A percentile compares a stretch with the other conserved stretches of the same genome.
Evolutionary conservation across 495 filamentous ascomycete species (phyloP).

Genomic region (Niebla homalea): DNA sequence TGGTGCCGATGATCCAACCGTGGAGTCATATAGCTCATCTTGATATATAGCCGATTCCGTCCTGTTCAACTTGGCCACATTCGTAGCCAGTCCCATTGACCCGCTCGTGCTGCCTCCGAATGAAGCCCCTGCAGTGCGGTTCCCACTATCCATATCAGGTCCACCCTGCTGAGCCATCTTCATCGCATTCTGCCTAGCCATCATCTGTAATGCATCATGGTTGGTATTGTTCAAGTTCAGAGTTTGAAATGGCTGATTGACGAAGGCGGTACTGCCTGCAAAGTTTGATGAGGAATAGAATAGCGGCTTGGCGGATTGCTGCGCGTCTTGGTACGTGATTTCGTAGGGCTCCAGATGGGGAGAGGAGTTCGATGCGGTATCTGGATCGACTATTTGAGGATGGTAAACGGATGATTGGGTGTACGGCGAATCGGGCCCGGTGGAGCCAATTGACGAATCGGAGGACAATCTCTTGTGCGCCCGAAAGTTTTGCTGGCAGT

Average conservation of each 20-base stretch:
- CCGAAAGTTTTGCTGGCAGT: slow-evolving; percentile 1
- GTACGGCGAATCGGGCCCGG: slow-evolving; percentile 23
- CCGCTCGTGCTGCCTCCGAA: slow-evolving; percentile 27
- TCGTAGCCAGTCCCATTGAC: slow-evolving; percentile 20
- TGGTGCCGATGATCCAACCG: slow-evolving; percentile 38
- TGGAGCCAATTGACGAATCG: slow-evolving; percentile 20
- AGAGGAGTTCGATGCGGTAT: slow-evolving; percentile 23
- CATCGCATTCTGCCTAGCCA: slow-evolving; percentile 36
- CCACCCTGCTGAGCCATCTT: slow-evolving; percentile 43
- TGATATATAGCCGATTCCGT: slow-evolving; percentile 75
- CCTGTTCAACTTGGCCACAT: slow-evolving; percentile 66
- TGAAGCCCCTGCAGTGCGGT: slow-evolving; percentile 35
- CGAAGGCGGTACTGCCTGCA: slow-evolving; percentile 23
- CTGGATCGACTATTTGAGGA: slow-evolving; percentile 26
- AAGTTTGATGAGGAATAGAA: slow-evolving; percentile 17
- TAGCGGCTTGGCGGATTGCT: slow-evolving; percentile 29
- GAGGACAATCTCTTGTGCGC: slow-evolving; percentile 21
- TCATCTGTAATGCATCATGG: slow-evolving; percentile 23
- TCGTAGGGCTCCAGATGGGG: slow-evolving; percentile 25
- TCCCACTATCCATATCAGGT: slow-evolving; percentile 40
- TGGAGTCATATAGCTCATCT: slow-evolving; percentile 75
- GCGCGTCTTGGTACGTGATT: slow-evolving; percentile 20
- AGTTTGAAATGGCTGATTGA: slow-evolving; percentile 34
- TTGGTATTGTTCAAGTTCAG: slow-evolving; percentile 28
- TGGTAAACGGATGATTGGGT: slow-evolving; percentile 14